Conservation (phyloP, 306 rosid species). For the Lupinus albus region DNA sequence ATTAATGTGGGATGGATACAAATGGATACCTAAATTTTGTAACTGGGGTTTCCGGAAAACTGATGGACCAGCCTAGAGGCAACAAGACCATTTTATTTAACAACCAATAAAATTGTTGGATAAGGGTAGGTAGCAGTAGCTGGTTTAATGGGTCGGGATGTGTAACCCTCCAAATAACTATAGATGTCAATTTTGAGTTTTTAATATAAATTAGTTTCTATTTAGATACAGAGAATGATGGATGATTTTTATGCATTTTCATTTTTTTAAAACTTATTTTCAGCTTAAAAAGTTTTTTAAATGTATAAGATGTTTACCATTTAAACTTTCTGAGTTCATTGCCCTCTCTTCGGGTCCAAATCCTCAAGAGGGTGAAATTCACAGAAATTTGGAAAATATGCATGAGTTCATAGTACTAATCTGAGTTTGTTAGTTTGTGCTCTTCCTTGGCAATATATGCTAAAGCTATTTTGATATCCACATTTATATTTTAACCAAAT, state of each 20-base stretch:
- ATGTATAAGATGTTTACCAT: not conserved
- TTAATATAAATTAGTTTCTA: slow-evolving; percentile 6
- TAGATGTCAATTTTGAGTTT: not conserved
- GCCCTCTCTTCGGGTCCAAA: not conserved
- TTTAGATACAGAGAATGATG: not conserved
- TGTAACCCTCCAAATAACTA: slow-evolving; percentile 3
- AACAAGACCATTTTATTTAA: not conserved
- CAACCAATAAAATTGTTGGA: not conserved
- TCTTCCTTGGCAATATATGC: slow-evolving; percentile 12
- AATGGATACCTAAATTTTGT: not conserved
- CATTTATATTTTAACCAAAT: slow-evolving; percentile 5
- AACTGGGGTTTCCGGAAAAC: slow-evolving; percentile 1
- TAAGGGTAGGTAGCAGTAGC: slow-evolving; percentile 5
- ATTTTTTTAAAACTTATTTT: not conserved
- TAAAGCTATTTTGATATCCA: slow-evolving; percentile 3
- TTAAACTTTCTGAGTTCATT: not conserved
- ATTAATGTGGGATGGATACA: not conserved
- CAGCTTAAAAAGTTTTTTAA: not conserved
- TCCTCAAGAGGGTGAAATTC: slow-evolving; percentile 20
- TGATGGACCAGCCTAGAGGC: not conserved
- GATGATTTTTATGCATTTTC: not conserved
- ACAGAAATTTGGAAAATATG: slow-evolving; percentile 15
- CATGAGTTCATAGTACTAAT: not conserved
- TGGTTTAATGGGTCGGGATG: not conserved
- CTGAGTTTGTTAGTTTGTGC: slow-evolving; percentile 1